Percentiles rank a stretch among this genome's conserved stretches.
These are phyloP conservation scores for Selaginella moellendorffii DNA, from an alignment of 75 land plant species.

Conservation along the genomic window DNA sequence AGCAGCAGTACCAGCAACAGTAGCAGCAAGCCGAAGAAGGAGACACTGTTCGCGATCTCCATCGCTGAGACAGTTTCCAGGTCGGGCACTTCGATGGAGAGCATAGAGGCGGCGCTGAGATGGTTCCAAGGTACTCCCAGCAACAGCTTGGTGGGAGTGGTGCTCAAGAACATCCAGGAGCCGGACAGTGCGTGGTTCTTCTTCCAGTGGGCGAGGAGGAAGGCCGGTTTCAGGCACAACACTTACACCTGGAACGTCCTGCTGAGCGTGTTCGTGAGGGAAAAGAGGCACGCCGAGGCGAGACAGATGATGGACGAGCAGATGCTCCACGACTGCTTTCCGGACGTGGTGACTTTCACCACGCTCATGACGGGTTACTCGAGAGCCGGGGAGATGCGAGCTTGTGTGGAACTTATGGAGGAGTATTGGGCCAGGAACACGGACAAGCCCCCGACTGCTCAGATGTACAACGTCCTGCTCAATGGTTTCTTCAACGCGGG, in stretches of 20 bases:
- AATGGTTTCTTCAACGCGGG: background rate
- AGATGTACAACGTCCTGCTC: background rate
- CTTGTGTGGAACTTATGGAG: background rate
- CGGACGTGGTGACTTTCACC: background rate
- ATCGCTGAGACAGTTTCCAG: background rate
- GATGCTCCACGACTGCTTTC: background rate
- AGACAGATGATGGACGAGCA: background rate
- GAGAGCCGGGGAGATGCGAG: background rate
- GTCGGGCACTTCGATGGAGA: background rate
- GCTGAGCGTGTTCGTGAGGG: background rate
- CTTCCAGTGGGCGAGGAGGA: background rate
- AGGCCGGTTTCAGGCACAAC: background rate
- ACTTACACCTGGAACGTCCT: background rate
- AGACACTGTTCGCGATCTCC: background rate
- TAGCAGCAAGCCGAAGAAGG: background rate
- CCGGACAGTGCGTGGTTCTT: background rate
- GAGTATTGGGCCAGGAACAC: background rate
- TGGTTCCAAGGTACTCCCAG: background rate
- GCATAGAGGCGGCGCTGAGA: background rate
- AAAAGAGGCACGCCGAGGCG: background rate
- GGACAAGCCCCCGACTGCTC: background rate
- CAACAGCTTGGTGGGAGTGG: background rate
- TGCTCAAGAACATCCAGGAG: background rate
- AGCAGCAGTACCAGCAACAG: background rate
- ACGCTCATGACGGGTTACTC: background rate